Evolutionary conservation across 306 rosid species (phyloP), one percentile per base, ranked within the genome.

Genomic region (Cucurbita argyrosperma): DNA sequence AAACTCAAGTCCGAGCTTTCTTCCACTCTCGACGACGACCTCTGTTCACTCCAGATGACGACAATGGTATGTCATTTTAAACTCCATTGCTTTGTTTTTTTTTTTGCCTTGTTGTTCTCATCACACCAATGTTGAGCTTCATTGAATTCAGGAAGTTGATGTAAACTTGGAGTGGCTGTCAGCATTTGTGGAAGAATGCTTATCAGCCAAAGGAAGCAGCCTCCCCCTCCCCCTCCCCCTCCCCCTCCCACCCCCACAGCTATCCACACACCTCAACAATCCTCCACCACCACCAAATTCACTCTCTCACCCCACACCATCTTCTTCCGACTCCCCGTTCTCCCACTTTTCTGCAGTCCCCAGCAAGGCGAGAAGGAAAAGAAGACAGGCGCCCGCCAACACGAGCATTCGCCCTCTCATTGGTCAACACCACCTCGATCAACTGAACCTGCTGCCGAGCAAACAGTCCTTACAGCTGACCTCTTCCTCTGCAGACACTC

Each of bases 281-380:
- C 39, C 79, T 76, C 74, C 80, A 61, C 43, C 14, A 76, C 10
- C 58, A 60, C 67, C 66, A 35, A 60, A 15, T 60, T 30, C 66
- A 30, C 19, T 60, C 38, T 14, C 66, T 30, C 16, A 21, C 1
- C 45, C 5, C 1, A 10, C 10, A 2, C 30, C 7, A 38, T 53
- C 85, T 19, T 77, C 82, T 70, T 81, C 80, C 15, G 81, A 74
- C 40, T 58, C 40, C n/a, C 7, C 13, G 4, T 62, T 38, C 26
- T 4, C 23, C 7, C 46, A 38, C 49, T 79, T 80, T 56, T 7
- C 70, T 0, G 47, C 78, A 12, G 88, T 89, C 30, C 90, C 90
- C 3, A 79, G 96, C 6, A 90, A 87, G 74, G 92, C 90, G 5
- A 90, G 96, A 64, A 90, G 96, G 88, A 90, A 90, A 61, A 87